Evolutionary conservation across 257 asterid species (phyloP), one percentile per base, ranked within the genome.

Genomic region (Catharanthus roseus): DNA sequence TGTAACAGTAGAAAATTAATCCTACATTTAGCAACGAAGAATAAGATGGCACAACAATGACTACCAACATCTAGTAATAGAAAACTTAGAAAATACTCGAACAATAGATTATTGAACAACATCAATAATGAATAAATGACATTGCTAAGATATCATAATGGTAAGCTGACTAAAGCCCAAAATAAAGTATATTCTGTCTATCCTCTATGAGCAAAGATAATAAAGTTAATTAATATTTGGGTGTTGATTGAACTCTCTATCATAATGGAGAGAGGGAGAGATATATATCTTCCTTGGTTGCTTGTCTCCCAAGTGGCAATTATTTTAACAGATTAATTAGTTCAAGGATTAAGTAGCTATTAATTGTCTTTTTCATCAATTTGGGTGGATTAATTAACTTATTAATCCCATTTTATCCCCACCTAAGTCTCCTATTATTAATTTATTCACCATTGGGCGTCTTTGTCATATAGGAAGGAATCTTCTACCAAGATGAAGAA

Each of bases 191-290:
- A 50, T 72, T 72, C 53, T n/a, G n/a, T 29, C 38, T 47, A 33
- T 13, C 24, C 29, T 12, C 24, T 33, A 15, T n/a, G 21, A 19
- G 26, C 39, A 38, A n/a, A 13, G n/a, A 49, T 68, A 13, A 2
- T 29, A 33, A 5, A 45, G 36, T 62, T 26, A 36, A 45, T 65
- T 66, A 23, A 53, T 45, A 11, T 19, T n/a, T 13, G 6, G 72
- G 66, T 42, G 68, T 74, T 54, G 60, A 74, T 55, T 49, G 61
- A 67, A 44, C 57, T 58, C 23, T 38, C 5, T 51, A 24, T 64
- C 15, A 38, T 13, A 36, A 19, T 10, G 69, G 28, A 56, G 18
- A 70, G 55, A 13, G 41, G 7, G 3, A 3, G 41, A 38, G 3
- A 38, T 38, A 38, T 42, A 10, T 62, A 28, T 58, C 44, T 24